These are phyloP conservation scores for Aspergillus ochraceus DNA, from an alignment of 2,329 filamentous ascomycete species.

Conservation along the genomic window DNA sequence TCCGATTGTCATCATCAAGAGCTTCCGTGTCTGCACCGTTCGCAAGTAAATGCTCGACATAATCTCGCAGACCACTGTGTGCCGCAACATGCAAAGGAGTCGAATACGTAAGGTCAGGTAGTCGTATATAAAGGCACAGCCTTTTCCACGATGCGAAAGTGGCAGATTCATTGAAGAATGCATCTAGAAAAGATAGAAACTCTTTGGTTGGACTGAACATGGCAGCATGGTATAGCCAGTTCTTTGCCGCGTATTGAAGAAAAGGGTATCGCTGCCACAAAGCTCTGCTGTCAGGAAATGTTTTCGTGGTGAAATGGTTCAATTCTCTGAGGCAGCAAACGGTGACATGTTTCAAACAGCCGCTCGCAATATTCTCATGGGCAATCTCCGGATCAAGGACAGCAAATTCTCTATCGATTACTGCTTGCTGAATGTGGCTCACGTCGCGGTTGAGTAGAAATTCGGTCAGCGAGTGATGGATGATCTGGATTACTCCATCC, in stretches of 20 bases:
- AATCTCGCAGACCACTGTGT: background rate
- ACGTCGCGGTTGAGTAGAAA: slow-evolving; percentile 34
- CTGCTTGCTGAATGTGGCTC: background rate
- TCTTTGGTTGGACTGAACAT: background rate
- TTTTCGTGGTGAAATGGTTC: background rate
- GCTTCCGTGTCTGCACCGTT: background rate
- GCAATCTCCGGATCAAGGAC: background rate
- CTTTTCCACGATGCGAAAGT: background rate
- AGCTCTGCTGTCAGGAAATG: background rate
- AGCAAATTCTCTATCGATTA: background rate
- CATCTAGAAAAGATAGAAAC: background rate
- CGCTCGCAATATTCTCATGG: background rate
- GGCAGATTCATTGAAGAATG: background rate
- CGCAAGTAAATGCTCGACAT: background rate
- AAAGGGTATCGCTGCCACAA: slow-evolving; percentile 4
- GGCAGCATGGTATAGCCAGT: background rate
- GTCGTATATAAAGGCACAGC: background rate
- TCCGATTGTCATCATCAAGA: background rate
- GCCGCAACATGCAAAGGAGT: slow-evolving; percentile 6
- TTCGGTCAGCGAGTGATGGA: slow-evolving; percentile 53
- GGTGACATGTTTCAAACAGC: slow-evolving; percentile 2
- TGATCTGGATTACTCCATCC: slow-evolving; percentile 47
- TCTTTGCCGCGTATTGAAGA: slow-evolving; percentile 6
- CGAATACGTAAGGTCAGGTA: background rate
- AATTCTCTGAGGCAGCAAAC: background rate